Evolutionary conservation across 225 moss, liverwort and hornwort species (phyloP).

Genomic region (Anthoceros angustus): DNA sequence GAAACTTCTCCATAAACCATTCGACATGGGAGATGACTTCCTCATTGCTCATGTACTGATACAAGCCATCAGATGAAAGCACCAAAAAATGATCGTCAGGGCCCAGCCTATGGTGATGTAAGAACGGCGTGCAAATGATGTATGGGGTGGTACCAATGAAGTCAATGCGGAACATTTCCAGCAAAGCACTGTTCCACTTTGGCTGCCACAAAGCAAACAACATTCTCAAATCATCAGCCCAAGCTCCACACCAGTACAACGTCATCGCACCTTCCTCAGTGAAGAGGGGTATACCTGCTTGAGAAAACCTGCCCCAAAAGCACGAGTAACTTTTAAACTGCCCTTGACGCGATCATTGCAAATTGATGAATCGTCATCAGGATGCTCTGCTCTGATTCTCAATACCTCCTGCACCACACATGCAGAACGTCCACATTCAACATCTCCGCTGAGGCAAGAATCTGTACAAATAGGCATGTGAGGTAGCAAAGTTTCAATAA

Average conservation of each 20-base stretch:
- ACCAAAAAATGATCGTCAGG: constrained; percentile 92
- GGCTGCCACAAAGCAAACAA: constrained; percentile 42
- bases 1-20: constrained; percentile 87
- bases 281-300: constrained; percentile 48
- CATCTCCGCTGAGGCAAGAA: not conserved
- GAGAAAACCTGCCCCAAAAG: constrained; percentile 95
- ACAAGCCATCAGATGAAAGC: constrained; percentile 96
- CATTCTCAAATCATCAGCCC: constrained; percentile 4
- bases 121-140: constrained; percentile 70
- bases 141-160: constrained; percentile 81
- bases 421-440: constrained; percentile 4
- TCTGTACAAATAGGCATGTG: not conserved
- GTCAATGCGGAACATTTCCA: constrained; percentile 96
- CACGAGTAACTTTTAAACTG: constrained; percentile 90
- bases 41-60: constrained; percentile 92
- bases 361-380: constrained; percentile 63
- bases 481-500: constrained; percentile 13
- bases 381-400: constrained; percentile 76
- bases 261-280: not conserved
- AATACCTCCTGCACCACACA: constrained; percentile 45
- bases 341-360: constrained; percentile 96
- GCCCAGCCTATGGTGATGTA: constrained; percentile 87
- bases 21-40: constrained; percentile 96
- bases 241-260: not conserved
- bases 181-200: constrained; percentile 93